Base-by-base conservation (phyloP, 257 asterid species). In the Ocimum tenuiflorum region DNA sequence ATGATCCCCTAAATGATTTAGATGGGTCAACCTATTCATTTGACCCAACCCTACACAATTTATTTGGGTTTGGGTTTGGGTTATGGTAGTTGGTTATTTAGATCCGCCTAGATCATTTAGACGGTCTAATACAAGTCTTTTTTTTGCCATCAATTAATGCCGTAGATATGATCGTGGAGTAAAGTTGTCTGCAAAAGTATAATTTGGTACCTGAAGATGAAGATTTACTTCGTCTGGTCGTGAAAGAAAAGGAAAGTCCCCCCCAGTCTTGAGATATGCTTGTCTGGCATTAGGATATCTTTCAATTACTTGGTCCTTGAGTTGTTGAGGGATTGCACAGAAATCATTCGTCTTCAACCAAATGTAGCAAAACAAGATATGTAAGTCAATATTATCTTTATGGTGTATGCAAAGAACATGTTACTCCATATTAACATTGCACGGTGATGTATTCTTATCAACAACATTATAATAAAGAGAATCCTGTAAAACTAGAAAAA, bases 171-270 rank as follows among this genome's bases (percentile, higher is more conserved):
- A 19, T 15, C 14, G 35, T 31, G 18, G 47, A 54, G 8, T 27
- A 70, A 29, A 24, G 15, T 20, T 10, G 24, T 43, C 48, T 2
- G 9, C 11, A 19, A 35, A 46, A 8, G 35, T 27, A 36, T 18
- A 41, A 23, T 22, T 29, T 10, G 13, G 4, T 11, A 90, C 99
- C 99, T 88, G 99, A 79, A 94, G 99, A 77, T 94, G 95, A 72
- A 90, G 95, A 81, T 88, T 90, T 63, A 94, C 91, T 90, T 94
- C 99, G 76, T 86, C 99, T 0, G 99, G 83, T 22, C 96, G 82
- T 6, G 97, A 94, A 73, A 90, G 99, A 73, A 94, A 94, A 60
- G 97, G 99, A 67, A 90, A 90, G 77, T 88, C 97, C 33, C 99
- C 96, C 36, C 97, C 97, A 6, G 89, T 73, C 78, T 94, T 90